These are phyloP conservation scores for Tuber umbilicatum DNA, from an alignment of 495 filamentous ascomycete genomes.

Conservation along the genomic window DNA sequence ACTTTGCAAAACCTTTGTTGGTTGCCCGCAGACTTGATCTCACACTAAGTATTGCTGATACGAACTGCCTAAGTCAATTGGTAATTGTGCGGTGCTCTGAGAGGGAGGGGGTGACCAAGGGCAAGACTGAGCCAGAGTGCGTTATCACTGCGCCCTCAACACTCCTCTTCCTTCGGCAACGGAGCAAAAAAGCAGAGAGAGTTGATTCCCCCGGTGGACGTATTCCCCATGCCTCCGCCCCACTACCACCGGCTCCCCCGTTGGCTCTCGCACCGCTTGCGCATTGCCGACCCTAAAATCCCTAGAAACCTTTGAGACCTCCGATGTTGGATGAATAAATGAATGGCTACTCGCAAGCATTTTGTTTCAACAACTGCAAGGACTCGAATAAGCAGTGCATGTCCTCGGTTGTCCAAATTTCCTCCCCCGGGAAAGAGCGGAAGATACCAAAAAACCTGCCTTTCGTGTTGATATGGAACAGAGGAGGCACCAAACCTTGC, in stretches of 20 bases:
- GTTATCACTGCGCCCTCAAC: background rate
- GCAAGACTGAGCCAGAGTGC: background rate
- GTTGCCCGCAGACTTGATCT: too few relatives aligned
- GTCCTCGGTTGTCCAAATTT: background rate
- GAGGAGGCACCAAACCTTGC: too few relatives aligned
- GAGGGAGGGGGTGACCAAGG: background rate
- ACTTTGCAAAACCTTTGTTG: too few relatives aligned
- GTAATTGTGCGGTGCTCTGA: background rate
- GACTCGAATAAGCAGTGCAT: background rate
- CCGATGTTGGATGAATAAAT: background rate
- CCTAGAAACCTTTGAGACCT: background rate
- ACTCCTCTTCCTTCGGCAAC: background rate
- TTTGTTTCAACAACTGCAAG: background rate
- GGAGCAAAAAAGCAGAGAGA: background rate
- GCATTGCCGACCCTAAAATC: background rate
- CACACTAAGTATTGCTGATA: background rate
- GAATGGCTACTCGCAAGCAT: background rate
- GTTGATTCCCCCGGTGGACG: background rate
- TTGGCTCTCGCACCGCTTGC: background rate
- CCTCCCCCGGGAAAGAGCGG: background rate
- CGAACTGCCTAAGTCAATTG: background rate
- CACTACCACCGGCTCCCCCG: background rate
- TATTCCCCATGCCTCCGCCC: background rate
- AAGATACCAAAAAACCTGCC: background rate
- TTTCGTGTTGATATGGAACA: background rate